phyloP scores from a whole-genome alignment of 169 alveolate genomes.

The Pseudocohnilembus persalinus region DNA sequence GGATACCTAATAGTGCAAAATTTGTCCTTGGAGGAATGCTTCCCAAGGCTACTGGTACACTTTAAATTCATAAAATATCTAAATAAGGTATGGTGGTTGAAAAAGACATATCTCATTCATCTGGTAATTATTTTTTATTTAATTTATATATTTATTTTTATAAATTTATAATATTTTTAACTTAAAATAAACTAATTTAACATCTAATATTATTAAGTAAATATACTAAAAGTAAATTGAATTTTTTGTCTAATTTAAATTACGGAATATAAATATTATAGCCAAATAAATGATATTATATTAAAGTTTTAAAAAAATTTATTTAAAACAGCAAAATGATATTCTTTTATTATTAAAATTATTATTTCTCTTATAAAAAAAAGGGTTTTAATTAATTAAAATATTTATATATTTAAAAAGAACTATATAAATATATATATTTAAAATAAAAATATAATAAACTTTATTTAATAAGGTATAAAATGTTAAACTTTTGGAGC shows the following conservation, averaged over 20 bases:
- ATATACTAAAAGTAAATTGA: no score
- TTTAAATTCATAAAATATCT: constrained; percentile 76
- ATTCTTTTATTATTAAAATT: no score
- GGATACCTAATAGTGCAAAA: constrained; percentile 88
- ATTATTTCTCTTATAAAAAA: no score
- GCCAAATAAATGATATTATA: no score
- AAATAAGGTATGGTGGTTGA: constrained; percentile 73
- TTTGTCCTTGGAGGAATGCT: constrained; percentile 82
- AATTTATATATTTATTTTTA: constrained; percentile 21
- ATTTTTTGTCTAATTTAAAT: no score
- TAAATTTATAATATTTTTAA: constrained; percentile 18
- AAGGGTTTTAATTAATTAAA: no score
- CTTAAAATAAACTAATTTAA: constrained; percentile 21
- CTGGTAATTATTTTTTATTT: constrained; percentile 14
- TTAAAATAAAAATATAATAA: no score
- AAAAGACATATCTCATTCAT: constrained; percentile 37
- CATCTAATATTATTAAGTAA: no score
- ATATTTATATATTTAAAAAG: no score
- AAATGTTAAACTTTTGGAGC: constrained; percentile 79
- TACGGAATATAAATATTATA: no score
- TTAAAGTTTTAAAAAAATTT: no score
- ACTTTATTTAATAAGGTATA: constrained; percentile 52
- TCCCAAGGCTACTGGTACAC: constrained; percentile 85
- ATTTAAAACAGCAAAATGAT: no score
- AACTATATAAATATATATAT: neutral